A percentile compares a stretch with the other conserved stretches of the same genome.
Evolutionary conservation across 371 early-diverging fungal species (phyloP).

Genomic region (Actinomucor elegans): DNA sequence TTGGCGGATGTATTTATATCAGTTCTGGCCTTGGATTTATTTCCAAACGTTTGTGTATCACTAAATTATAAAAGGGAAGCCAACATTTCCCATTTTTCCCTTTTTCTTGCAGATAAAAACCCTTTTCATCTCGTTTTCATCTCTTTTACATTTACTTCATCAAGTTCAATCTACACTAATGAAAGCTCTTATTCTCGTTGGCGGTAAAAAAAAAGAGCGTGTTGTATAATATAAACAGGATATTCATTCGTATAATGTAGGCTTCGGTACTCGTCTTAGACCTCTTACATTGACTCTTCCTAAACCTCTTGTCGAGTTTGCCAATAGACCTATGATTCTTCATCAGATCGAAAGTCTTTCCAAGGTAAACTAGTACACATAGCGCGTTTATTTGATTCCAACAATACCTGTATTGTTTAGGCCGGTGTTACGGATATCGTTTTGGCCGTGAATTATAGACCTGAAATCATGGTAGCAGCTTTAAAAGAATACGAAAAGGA

Average conservation of each 20-base stretch:
- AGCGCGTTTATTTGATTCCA: too few relatives aligned
- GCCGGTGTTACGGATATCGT: slow-evolving; percentile 98
- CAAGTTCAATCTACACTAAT: slow-evolving; percentile 41
- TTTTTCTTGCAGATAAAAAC: slow-evolving; percentile 16
- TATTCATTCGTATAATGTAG: too few relatives aligned
- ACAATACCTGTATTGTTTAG: slow-evolving; percentile 58
- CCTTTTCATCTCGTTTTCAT: slow-evolving; percentile 14
- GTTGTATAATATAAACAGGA: too few relatives aligned
- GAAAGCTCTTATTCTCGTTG: slow-evolving; percentile 99
- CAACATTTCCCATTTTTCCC: slow-evolving; percentile 1
- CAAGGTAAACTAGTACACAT: slow-evolving; percentile 85
- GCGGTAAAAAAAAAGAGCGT: too few relatives aligned
- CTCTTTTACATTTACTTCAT: slow-evolving; percentile 1
- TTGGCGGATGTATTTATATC: not conserved
- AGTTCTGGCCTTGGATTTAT: not conserved
- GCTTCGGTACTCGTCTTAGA: slow-evolving; percentile 98
- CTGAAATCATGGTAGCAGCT: slow-evolving; percentile 92
- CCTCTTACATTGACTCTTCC: slow-evolving; percentile 98
- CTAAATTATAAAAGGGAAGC: not conserved
- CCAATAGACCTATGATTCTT: slow-evolving; percentile 98
- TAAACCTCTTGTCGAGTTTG: slow-evolving; percentile 99
- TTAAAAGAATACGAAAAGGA: slow-evolving; percentile 88
- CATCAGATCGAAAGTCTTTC: slow-evolving; percentile 99
- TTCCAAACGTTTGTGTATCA: too few relatives aligned
- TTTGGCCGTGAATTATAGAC: slow-evolving; percentile 98